Conservation (phyloP, 2,329 filamentous ascomycete species). For the Coniosporium tulheliwenetii region DNA sequence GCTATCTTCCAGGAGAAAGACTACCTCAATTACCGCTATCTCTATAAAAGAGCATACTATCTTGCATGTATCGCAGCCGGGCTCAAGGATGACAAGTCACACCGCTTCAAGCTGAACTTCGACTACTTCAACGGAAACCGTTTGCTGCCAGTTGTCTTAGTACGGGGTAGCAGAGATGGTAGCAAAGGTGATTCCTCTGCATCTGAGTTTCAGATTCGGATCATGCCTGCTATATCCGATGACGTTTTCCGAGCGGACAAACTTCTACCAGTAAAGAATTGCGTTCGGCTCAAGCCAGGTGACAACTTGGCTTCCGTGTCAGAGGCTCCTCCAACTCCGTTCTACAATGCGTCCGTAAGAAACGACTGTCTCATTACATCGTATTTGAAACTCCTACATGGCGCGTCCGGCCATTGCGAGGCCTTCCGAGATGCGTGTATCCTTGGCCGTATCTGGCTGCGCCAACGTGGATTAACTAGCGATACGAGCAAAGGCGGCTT, state of each 20-base stretch:
- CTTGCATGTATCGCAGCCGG: constrained; percentile 64
- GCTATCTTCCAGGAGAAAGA: constrained; percentile 83
- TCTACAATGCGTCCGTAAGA: constrained; percentile 78
- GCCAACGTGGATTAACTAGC: constrained; percentile 67
- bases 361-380: constrained; percentile 58
- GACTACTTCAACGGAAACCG: constrained; percentile 56
- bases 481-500: constrained; percentile 65
- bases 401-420: constrained; percentile 51
- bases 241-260: constrained; percentile 56
- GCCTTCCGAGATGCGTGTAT: constrained; percentile 73
- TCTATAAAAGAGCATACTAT: constrained; percentile 88
- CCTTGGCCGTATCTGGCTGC: constrained; percentile 76
- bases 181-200: constrained; percentile 5
- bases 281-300: constrained; percentile 42
- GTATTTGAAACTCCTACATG: constrained; percentile 62
- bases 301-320: constrained; percentile 20
- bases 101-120: constrained; percentile 44
- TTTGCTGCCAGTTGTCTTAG: constrained; percentile 53
- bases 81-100: constrained; percentile 42
- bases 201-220: constrained; percentile 46
- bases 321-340: constrained; percentile 45
- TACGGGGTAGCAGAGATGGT: constrained; percentile 16
- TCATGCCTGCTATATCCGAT: constrained; percentile 60
- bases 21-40: constrained; percentile 82
- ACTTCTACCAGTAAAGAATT: constrained; percentile 53